Conservation (phyloP, 2,329 filamentous ascomycete genomes). For the Monosporascus cannonballus region DNA sequence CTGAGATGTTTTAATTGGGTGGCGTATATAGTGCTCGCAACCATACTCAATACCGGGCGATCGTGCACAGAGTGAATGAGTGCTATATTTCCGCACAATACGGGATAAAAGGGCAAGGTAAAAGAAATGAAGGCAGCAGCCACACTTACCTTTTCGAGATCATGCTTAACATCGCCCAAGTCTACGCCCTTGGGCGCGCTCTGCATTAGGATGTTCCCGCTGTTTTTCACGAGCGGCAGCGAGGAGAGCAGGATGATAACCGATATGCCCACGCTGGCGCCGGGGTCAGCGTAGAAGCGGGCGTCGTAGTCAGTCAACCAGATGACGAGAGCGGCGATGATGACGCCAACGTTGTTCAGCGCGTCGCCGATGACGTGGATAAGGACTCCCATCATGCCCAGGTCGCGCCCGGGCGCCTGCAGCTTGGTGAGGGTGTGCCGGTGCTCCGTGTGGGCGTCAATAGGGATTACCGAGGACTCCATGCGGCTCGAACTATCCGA, state of each 20-base stretch:
- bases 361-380: slow-evolving; percentile 68
- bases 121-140: too few species aligned
- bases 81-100: too few species aligned
- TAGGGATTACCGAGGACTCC: slow-evolving; percentile 15
- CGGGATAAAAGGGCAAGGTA: too few species aligned
- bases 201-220: slow-evolving; percentile 62
- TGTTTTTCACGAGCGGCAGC: slow-evolving; percentile 54
- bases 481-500: slow-evolving; percentile 10
- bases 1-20: too few species aligned
- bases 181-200: slow-evolving; percentile 56
- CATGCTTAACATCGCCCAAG: slow-evolving; percentile 58
- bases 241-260: slow-evolving; percentile 65
- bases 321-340: slow-evolving; percentile 61
- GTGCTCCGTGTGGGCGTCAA: slow-evolving; percentile 41
- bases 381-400: slow-evolving; percentile 67
- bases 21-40: too few species aligned
- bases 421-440: slow-evolving; percentile 33
- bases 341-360: slow-evolving; percentile 71
- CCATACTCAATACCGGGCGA: too few species aligned
- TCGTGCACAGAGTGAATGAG: too few species aligned
- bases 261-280: slow-evolving; percentile 61
- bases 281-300: slow-evolving; percentile 68
- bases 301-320: slow-evolving; percentile 54
- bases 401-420: slow-evolving; percentile 42
- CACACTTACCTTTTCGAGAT: slow-evolving; percentile 53